phyloP scores from a whole-genome alignment of 1,139 yeast species.

The Geotrichum cucujoidarum region DNA sequence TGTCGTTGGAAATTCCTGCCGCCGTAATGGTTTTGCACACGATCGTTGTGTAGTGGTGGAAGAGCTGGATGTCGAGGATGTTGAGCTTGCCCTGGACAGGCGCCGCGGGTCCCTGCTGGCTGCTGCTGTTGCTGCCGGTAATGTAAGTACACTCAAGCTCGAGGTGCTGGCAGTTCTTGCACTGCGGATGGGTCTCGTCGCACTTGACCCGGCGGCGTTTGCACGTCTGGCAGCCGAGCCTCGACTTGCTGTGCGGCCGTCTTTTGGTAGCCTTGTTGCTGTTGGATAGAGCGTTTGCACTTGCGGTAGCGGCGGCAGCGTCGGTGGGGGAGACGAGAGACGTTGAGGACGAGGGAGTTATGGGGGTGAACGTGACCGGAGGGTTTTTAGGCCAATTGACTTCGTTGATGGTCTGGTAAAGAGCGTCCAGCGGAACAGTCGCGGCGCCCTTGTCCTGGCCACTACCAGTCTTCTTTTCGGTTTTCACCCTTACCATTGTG shows the following conservation, averaged over 20 bases:
- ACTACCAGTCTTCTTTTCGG: no score
- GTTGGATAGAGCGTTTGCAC: not conserved
- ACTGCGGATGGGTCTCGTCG: slow-evolving; percentile 77
- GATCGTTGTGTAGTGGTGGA: slow-evolving; percentile 81
- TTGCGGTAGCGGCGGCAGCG: not conserved
- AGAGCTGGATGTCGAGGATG: slow-evolving; percentile 69
- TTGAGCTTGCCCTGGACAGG: slow-evolving; percentile 41
- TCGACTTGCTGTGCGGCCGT: slow-evolving; percentile 68
- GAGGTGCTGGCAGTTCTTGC: slow-evolving; percentile 73
- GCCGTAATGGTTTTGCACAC: slow-evolving; percentile 85
- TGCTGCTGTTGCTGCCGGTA: slow-evolving; percentile 17
- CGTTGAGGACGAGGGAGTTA: no score
- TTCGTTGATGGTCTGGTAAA: not conserved
- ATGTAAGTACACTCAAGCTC: slow-evolving; percentile 61
- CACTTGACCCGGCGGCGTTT: slow-evolving; percentile 86
- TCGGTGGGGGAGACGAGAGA: no score
- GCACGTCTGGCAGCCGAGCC: slow-evolving; percentile 86
- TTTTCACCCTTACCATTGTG: not conserved
- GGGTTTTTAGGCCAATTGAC: not conserved
- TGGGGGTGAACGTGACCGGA: no score
- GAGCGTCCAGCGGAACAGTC: not conserved
- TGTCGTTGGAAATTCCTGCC: slow-evolving; percentile 82
- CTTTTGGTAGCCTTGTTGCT: slow-evolving; percentile 29
- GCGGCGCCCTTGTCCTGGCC: not conserved
- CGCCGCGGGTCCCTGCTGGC: no score